Percentiles rank a stretch among this genome's conserved stretches.
Conservation (phyloP, 129 eudicot genomes). For the Calendula officinalis region DNA sequence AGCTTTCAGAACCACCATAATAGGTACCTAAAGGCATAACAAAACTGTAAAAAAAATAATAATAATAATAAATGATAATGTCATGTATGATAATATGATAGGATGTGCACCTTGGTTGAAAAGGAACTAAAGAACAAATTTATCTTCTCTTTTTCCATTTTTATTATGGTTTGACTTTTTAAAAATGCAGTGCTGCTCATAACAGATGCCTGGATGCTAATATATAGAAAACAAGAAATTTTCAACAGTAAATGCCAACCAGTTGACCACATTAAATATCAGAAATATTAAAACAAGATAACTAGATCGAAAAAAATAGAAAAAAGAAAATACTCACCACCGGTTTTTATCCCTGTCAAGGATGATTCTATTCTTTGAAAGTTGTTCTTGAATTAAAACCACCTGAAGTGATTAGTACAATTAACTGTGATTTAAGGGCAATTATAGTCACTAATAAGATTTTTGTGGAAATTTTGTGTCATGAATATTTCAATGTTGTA, state of each 20-base stretch:
- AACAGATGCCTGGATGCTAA: slow-evolving; percentile 89
- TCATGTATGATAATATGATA: neutral
- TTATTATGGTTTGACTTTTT: slow-evolving; percentile 72
- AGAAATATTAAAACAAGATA: too few relatives aligned
- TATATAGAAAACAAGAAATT: slow-evolving; percentile 9
- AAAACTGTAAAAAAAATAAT: neutral
- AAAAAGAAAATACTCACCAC: slow-evolving; percentile 48
- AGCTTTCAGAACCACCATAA: slow-evolving; percentile 91
- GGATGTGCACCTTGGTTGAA: slow-evolving; percentile 18
- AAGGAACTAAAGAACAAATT: slow-evolving; percentile 65
- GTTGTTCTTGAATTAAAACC: slow-evolving; percentile 92
- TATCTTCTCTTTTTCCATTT: slow-evolving; percentile 88
- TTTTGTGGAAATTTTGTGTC: too few relatives aligned
- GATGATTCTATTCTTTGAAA: slow-evolving; percentile 93
- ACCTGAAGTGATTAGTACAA: slow-evolving; percentile 53
- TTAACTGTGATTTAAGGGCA: neutral
- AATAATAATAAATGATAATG: neutral
- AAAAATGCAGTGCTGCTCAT: slow-evolving; percentile 74
- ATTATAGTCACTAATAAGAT: neutral
- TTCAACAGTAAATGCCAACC: too few relatives aligned
- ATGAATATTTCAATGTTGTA: too few relatives aligned
- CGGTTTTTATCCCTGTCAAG: slow-evolving; percentile 84
- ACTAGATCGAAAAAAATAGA: neutral
- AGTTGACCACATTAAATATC: too few relatives aligned
- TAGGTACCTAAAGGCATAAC: slow-evolving; percentile 61